Evolutionary conservation across 805 yeast species (phyloP).

Genomic region (Nakazawaea siamensis): DNA sequence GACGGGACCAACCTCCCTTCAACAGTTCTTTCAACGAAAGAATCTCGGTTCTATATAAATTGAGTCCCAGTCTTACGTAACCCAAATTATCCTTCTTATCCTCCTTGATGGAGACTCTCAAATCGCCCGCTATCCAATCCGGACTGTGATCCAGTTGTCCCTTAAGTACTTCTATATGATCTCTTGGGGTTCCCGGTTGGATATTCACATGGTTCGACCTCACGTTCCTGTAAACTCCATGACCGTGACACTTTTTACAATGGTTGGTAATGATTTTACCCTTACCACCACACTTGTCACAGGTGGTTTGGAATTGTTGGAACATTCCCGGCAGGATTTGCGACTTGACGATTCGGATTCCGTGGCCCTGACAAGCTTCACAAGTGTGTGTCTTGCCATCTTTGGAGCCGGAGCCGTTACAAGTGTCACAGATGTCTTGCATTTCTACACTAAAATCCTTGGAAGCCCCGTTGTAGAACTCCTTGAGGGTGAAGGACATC

Average conservation of each 20-base stretch:
- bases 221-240: conserved; percentile 46
- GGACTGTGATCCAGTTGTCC: conserved; percentile 87
- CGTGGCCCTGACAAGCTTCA: conserved; percentile 65
- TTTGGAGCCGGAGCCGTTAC: conserved; percentile 80
- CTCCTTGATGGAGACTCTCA: conserved; percentile 57
- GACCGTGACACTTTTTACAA: conserved; percentile 69
- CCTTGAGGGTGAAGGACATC: conserved; percentile 49
- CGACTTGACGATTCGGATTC: conserved; percentile 52
- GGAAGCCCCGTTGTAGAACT: conserved; percentile 64
- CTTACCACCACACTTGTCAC: conserved; percentile 74
- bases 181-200: conserved; percentile 63
- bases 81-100: conserved; percentile 56
- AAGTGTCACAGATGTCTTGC: conserved; percentile 68
- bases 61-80: conserved; percentile 68
- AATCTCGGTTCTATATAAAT: conserved; percentile 76
- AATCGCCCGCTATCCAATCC: conserved; percentile 75
- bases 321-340: conserved; percentile 89
- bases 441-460: conserved; percentile 54
- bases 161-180: conserved; percentile 44
- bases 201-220: conserved; percentile 56
- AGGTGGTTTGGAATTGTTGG: conserved; percentile 72
- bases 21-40: conserved; percentile 65
- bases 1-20: conserved; percentile 74
- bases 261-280: conserved; percentile 59
- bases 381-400: conserved; percentile 70